Percentiles rank a stretch among this genome's conserved stretches.
Evolutionary conservation across 2,329 filamentous ascomycete species (phyloP).

Genomic region (Septoria linicola): DNA sequence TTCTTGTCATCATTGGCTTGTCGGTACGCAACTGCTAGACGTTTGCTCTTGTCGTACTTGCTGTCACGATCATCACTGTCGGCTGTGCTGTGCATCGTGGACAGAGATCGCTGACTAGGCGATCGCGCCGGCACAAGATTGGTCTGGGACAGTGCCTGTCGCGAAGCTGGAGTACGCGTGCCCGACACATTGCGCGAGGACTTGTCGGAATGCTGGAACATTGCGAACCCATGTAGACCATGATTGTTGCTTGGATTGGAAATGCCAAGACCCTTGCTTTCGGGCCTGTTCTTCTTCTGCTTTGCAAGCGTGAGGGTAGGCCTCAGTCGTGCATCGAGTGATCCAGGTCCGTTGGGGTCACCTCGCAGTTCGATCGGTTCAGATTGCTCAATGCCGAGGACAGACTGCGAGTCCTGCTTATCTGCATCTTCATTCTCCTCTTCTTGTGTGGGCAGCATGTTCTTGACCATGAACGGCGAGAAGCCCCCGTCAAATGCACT

Average conservation of each 20-base stretch:
- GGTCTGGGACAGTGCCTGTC: conserved; percentile 28
- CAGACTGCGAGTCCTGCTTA: conserved; percentile 45
- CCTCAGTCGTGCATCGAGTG: conserved; percentile 76
- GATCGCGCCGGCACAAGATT: conserved; percentile 32
- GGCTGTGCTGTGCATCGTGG: conserved; percentile 29
- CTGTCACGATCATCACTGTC: conserved; percentile 26
- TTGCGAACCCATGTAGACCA: conserved; percentile 42
- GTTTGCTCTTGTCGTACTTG: conserved; percentile 35
- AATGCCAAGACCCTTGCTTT: conserved; percentile 38
- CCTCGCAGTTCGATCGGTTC: conserved; percentile 14
- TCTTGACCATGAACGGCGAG: conserved; percentile 61
- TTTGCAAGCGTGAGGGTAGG: conserved; percentile 68
- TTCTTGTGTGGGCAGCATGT: conserved; percentile 49
- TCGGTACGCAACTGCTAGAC: conserved; percentile 8
- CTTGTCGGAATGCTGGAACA: conserved; percentile 45
- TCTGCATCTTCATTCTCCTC: conserved; percentile 47
- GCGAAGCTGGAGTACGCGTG: conserved; percentile 26
- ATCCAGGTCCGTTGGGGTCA: conserved; percentile 64
- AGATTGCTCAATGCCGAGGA: conserved; percentile 15
- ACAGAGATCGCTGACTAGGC: conserved; percentile 35
- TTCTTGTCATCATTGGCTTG: conserved; percentile 28
- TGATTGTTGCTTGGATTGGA: conserved; percentile 25
- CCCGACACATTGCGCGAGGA: conserved; percentile 25
- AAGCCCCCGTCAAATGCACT: conserved; percentile 53
- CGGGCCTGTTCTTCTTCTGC: conserved; percentile 31